These are phyloP conservation scores for Coemansia sp. DNA, from an alignment of 192 early-diverging fungal genomes.

Conservation along the genomic window DNA sequence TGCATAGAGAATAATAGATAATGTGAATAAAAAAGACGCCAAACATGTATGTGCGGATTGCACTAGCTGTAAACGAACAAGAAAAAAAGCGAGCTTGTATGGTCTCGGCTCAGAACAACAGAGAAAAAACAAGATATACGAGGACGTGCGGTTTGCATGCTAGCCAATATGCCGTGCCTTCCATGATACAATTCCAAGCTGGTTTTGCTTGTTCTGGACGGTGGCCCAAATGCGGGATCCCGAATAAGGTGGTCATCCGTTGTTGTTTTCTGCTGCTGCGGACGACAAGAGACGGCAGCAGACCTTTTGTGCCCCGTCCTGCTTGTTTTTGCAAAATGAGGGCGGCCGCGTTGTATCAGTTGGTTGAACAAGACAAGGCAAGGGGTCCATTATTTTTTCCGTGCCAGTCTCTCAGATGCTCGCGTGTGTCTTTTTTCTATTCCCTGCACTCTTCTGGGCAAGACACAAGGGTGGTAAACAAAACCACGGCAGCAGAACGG, in stretches of 20 bases:
- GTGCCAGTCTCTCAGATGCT: constrained; percentile 4
- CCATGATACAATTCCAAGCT: constrained; percentile 1
- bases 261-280: neutral
- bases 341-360: too few species aligned
- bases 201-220: neutral
- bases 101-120: neutral
- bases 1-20: neutral
- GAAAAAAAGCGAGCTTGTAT: neutral
- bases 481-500: neutral
- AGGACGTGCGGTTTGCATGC: neutral
- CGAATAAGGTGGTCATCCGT: neutral
- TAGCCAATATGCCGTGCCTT: constrained; percentile 9
- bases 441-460: neutral
- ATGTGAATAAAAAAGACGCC: too few species aligned
- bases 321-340: too few species aligned
- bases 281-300: neutral
- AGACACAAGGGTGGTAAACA: neutral
- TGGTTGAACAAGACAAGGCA: neutral
- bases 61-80: neutral
- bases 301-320: neutral
- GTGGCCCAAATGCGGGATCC: neutral
- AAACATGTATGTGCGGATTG: neutral
- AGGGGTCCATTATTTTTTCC: neutral
- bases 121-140: neutral
- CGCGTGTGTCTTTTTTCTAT: constrained; percentile 1